A percentile compares a stretch with the other conserved stretches of the same genome.
Evolutionary conservation across 257 asterid species (phyloP).

Genomic region (Scutellaria minor): DNA sequence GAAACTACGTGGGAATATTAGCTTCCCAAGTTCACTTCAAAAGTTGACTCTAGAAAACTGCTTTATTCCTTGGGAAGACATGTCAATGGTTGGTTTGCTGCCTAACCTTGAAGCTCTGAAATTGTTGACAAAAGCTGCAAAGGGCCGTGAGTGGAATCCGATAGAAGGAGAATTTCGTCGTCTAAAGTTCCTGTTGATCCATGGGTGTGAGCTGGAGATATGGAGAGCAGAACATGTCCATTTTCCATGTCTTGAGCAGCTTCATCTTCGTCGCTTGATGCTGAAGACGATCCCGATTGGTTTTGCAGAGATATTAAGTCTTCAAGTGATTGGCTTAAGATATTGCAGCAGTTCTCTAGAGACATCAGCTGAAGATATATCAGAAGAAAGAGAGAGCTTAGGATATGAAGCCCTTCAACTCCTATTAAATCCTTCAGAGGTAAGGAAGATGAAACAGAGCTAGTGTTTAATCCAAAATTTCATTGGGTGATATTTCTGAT

Average conservation of each 20-base stretch:
- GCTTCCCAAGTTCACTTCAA: conserved; percentile 31
- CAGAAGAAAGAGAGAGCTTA: conserved; percentile 25
- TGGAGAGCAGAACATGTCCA: conserved; percentile 31
- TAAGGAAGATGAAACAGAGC: background rate
- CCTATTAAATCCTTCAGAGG: background rate
- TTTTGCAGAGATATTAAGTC: conserved; percentile 28
- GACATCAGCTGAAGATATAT: conserved; percentile 24
- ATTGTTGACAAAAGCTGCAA: background rate
- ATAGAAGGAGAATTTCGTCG: conserved; percentile 34
- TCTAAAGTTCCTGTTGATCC: conserved; percentile 17
- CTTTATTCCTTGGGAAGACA: conserved; percentile 22
- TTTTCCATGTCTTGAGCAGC: conserved; percentile 32
- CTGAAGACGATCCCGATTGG: conserved; percentile 27
- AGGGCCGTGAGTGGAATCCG: conserved; percentile 30
- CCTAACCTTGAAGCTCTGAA: conserved; percentile 36
- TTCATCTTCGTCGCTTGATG: background rate
- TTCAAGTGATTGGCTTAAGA: conserved; percentile 3
- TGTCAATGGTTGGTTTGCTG: conserved; percentile 30
- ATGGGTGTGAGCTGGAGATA: background rate
- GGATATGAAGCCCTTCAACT: conserved; percentile 33
- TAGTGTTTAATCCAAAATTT: background rate
- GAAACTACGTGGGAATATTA: background rate
- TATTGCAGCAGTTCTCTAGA: background rate
- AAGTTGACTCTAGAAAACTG: conserved; percentile 9
- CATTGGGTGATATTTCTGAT: no score